Evolutionary conservation across 2,329 filamentous ascomycete species (phyloP).

Genomic region (Mollisiaceae sp.): DNA sequence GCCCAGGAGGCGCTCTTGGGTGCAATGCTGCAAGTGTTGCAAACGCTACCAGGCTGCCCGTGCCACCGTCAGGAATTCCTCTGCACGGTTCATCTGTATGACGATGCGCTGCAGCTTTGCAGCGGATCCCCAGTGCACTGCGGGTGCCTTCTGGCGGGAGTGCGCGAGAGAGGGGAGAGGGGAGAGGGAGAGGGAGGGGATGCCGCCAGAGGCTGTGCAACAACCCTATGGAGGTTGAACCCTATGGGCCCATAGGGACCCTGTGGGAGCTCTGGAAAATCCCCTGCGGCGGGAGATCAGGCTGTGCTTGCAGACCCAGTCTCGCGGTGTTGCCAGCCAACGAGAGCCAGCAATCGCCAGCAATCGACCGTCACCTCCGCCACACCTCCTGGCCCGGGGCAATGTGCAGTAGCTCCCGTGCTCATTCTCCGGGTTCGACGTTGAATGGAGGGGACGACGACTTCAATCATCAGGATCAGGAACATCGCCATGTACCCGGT

Average conservation of each 20-base stretch:
- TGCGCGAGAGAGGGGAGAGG: neutral
- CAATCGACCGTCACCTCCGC: neutral
- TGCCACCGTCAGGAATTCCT: no score
- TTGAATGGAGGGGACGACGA: neutral
- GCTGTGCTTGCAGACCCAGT: conserved; percentile 1
- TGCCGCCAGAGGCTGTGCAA: conserved; percentile 14
- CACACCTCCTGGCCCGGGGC: neutral
- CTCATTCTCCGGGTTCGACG: neutral
- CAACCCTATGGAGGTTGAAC: conserved; percentile 5
- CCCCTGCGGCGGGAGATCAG: neutral
- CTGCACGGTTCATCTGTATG: conserved; percentile 22
- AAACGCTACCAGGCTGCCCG: neutral
- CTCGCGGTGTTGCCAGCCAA: neutral
- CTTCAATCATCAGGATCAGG: neutral
- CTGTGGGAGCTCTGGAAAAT: neutral
- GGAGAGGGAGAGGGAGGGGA: neutral
- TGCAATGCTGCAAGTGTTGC: no score
- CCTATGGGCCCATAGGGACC: no score
- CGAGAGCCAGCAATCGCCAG: neutral
- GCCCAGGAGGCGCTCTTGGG: conserved; percentile 5
- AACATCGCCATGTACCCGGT: conserved; percentile 6
- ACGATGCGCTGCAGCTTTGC: conserved; percentile 18
- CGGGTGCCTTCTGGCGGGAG: conserved; percentile 8
- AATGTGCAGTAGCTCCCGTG: conserved; percentile 11
- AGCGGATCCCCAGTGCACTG: conserved; percentile 16